Conservation (phyloP, 768 basidiomycete species). For the Psilocybe azurescens region DNA sequence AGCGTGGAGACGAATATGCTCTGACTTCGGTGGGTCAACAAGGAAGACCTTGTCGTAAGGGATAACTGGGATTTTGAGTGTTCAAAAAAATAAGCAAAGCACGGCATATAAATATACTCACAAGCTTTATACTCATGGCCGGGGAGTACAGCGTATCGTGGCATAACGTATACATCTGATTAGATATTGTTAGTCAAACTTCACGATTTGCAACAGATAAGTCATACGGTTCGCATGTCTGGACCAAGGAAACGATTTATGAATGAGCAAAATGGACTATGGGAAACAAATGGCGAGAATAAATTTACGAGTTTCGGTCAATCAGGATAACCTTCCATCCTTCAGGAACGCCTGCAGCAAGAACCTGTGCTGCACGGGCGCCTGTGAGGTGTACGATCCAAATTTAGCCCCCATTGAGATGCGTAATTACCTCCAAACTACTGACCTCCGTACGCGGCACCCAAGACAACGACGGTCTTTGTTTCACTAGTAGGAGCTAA, state of each 20-base stretch:
- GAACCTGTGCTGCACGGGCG: constrained; percentile 50
- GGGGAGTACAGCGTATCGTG: constrained; percentile 60
- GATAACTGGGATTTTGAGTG: constrained; percentile 42
- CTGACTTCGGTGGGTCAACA: constrained; percentile 22
- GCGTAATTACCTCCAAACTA: background rate
- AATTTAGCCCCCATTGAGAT: background rate
- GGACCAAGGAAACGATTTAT: background rate
- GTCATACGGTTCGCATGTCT: constrained; percentile 55
- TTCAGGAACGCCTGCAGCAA: constrained; percentile 52
- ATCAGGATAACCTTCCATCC: constrained; percentile 62
- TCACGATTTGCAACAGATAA: background rate
- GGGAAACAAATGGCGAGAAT: background rate
- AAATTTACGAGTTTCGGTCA: constrained; percentile 61
- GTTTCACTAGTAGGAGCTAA: constrained; percentile 21
- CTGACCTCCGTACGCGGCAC: constrained; percentile 61
- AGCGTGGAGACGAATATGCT: constrained; percentile 48
- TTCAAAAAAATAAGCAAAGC: background rate
- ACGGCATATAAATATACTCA: constrained; percentile 28
- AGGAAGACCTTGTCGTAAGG: constrained; percentile 57
- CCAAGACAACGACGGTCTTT: constrained; percentile 57
- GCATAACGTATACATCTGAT: constrained; percentile 61
- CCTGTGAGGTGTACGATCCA: constrained; percentile 35
- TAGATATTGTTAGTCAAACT: background rate
- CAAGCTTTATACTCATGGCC: constrained; percentile 72
- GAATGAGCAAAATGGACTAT: background rate